Conservation (phyloP, 305 asterid genomes). For the Fraxinus angustifolia region DNA sequence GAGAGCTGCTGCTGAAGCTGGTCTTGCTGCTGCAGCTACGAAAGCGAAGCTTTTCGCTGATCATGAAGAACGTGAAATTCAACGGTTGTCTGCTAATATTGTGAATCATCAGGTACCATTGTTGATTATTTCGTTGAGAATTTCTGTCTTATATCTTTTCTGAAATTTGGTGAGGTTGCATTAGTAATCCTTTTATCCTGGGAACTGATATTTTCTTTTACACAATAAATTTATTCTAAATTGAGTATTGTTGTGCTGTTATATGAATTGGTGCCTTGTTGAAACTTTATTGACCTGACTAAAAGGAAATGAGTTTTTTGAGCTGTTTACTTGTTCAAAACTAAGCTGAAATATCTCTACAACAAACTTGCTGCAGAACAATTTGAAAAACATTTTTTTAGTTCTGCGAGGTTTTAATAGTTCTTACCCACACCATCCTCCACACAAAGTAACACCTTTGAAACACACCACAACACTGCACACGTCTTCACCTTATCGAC, state of each 20-base stretch:
- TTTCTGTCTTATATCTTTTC: background rate
- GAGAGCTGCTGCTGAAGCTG: conserved; percentile 74
- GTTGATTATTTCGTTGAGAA: background rate
- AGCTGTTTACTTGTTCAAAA: background rate
- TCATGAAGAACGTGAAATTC: conserved; percentile 99
- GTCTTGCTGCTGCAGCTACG: conserved; percentile 87
- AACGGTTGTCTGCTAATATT: conserved; percentile 89
- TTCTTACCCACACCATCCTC: background rate
- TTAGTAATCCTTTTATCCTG: background rate
- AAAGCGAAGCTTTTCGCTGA: conserved; percentile 97
- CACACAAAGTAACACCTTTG: background rate
- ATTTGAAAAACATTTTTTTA: background rate
- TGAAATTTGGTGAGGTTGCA: background rate
- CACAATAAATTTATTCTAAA: background rate
- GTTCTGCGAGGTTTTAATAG: background rate
- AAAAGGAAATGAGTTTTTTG: background rate
- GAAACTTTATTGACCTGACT: background rate
- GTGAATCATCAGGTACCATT: conserved; percentile 77
- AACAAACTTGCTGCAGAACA: background rate
- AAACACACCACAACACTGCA: background rate
- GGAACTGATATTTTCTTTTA: background rate
- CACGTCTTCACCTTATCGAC: background rate
- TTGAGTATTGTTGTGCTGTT: background rate
- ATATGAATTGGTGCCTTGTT: background rate
- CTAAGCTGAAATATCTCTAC: background rate